phyloP scores from a whole-genome alignment of 495 filamentous ascomycete species.

The Aspergillus diversus region DNA sequence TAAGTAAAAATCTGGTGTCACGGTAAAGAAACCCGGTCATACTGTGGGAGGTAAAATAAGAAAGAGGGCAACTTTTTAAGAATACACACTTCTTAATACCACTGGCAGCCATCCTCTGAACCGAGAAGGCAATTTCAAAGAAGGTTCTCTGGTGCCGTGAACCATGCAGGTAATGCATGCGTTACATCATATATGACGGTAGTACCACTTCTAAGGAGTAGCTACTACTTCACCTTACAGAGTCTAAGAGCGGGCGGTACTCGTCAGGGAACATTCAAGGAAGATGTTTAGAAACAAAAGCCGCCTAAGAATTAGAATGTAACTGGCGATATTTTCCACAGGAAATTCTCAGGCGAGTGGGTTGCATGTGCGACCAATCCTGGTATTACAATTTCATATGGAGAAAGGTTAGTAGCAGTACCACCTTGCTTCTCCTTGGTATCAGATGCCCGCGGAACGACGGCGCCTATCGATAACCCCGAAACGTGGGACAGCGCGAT shows the following conservation, averaged over 20 bases:
- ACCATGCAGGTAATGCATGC: constrained; percentile 8
- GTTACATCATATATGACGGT: constrained; percentile 13
- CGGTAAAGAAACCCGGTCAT: constrained; percentile 1
- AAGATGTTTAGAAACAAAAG: no score
- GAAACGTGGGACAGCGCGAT: constrained; percentile 26
- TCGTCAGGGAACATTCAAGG: no score
- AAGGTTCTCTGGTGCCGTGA: constrained; percentile 9
- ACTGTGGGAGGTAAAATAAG: constrained; percentile 1
- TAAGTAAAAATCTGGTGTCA: constrained; percentile 7
- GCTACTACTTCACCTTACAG: no score
- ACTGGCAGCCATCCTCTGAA: no score
- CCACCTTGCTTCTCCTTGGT: background rate
- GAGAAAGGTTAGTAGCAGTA: background rate
- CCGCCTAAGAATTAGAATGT: no score
- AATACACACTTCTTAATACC: background rate
- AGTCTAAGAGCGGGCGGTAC: no score
- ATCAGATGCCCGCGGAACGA: constrained; percentile 15
- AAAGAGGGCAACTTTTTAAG: background rate
- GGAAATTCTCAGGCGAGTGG: background rate
- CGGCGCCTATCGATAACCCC: constrained; percentile 23
- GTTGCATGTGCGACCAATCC: constrained; percentile 15
- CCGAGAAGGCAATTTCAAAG: constrained; percentile 13
- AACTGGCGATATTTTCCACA: background rate
- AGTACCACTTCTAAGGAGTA: background rate
- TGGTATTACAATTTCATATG: constrained; percentile 12